Conservation (phyloP, 2,329 filamentous ascomycete species). For the Talaromyces sp. region DNA sequence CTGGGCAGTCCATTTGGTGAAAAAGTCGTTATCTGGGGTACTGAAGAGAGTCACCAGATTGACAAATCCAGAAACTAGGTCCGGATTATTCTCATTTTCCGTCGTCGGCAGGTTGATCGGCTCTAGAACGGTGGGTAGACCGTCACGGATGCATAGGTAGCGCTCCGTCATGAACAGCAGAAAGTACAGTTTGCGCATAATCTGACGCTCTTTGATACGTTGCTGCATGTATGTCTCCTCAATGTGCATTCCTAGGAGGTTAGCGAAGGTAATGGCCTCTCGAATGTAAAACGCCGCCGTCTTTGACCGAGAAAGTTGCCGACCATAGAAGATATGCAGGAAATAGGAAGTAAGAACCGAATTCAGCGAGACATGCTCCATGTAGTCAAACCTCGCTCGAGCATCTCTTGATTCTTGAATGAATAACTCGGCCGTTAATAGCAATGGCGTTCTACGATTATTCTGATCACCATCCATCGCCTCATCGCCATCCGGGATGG, state of each 20-base stretch:
- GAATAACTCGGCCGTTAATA: neutral
- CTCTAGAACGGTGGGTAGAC: neutral
- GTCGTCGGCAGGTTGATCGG: neutral
- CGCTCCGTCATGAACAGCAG: conserved; percentile 4
- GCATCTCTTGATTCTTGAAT: neutral
- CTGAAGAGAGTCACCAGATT: neutral
- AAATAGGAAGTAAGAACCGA: conserved; percentile 1
- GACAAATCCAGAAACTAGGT: neutral
- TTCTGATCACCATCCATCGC: no score
- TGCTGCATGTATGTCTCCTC: neutral
- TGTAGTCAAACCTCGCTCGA: neutral
- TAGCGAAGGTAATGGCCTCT: neutral
- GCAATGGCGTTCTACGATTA: no score
- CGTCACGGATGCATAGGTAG: neutral
- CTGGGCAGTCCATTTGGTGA: neutral
- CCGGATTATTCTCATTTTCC: neutral
- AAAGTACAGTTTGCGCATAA: conserved; percentile 3
- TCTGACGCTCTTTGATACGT: neutral
- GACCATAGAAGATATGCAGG: neutral
- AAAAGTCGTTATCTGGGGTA: neutral
- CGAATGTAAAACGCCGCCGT: conserved; percentile 1
- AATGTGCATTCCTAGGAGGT: neutral
- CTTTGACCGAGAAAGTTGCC: neutral
- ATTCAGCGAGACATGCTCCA: neutral
- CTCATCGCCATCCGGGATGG: no score